Evolutionary conservation across 164 flowering plant genomes (phyloP), one percentile per base, ranked within the genome.

Genomic region (Aristolochia fimbriata): DNA sequence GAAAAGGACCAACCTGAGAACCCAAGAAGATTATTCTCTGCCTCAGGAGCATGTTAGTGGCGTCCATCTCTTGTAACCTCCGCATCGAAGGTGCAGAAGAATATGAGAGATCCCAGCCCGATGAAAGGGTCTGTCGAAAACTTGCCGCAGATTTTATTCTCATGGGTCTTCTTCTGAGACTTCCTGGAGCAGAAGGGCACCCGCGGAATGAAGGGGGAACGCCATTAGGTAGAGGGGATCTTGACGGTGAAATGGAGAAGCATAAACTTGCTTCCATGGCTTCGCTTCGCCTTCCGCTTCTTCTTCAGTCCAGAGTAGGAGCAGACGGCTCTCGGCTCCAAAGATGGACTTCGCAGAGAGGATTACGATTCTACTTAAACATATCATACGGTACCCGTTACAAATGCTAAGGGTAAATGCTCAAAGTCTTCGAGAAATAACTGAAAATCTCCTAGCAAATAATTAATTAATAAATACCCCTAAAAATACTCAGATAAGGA

Each of bases 11-110:
- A 49, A 89, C 98, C 94, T 81, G 85, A 59, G 87, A 73, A 19
- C 96, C 96, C 72, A 92, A 65, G 69, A 89, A 92, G 70, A 92
- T 60, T 62, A 92, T 89, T 65, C 98, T 65, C 70, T 92, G 98
- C 41, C 91, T 90, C 33, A 92, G 91, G 65, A 92, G 87, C 98
- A 84, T 84, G 68, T 87, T 87, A 67, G 85, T 80, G 58, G 85
- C 68, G 56, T 92, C 96, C 7, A 92, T 83, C 52, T 92, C 96
- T 65, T 89, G 93, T 59, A 85, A 75, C 66, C 73, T 79, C 41
- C 91, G 91, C 66, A 81, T 63, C 80, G 71, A 62, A 14, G 85
- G 69, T 15, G 59, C 62, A 49, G 79, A 20, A 47, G 67, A 56
- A 60, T 48, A 68, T 14, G 75, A 55, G 7, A 82, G 53, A 58